Evolutionary conservation across 2,329 filamentous ascomycete genomes (phyloP).

Genomic region (Colletotrichum somersetense): DNA sequence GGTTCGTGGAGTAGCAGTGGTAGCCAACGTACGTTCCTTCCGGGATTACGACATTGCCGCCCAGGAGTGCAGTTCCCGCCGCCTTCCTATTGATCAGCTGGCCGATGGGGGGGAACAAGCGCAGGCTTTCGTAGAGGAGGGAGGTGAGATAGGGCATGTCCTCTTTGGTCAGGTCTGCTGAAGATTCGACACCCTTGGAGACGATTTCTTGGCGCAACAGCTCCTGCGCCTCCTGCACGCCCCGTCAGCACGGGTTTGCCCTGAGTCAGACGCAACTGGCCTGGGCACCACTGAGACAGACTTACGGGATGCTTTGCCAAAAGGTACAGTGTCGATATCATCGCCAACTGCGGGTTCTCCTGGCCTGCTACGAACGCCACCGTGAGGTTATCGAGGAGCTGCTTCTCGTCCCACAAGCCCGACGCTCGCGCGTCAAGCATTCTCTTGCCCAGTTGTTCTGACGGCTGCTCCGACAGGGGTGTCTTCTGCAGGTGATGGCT

Average conservation of each 20-base stretch:
- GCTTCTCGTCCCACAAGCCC: conserved; percentile 49
- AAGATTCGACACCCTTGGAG: conserved; percentile 25
- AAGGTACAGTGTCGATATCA: conserved; percentile 54
- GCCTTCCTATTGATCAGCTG: conserved; percentile 62
- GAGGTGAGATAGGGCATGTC: conserved; percentile 58
- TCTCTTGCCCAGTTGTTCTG: conserved; percentile 40
- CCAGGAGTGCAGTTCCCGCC: conserved; percentile 43
- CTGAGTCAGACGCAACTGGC: conserved; percentile 10
- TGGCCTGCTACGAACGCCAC: conserved; percentile 57
- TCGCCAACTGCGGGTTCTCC: conserved; percentile 56
- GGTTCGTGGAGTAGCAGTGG: conserved; percentile 56
- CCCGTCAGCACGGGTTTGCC: conserved; percentile 8
- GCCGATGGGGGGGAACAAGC: conserved; percentile 62
- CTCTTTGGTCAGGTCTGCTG: conserved; percentile 44
- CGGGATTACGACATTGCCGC: conserved; percentile 50
- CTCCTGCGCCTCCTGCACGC: conserved; percentile 47
- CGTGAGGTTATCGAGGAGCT: conserved; percentile 56
- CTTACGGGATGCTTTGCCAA: conserved; percentile 50
- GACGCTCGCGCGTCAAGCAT: conserved; percentile 44
- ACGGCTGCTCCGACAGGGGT: conserved; percentile 4
- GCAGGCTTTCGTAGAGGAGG: conserved; percentile 60
- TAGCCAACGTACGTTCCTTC: conserved; percentile 56
- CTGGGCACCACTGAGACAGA: not conserved
- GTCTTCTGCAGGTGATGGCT: conserved; percentile 20
- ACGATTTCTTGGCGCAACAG: conserved; percentile 50